Evolutionary conservation across 352 stramenopile species (phyloP), one percentile per base, ranked within the genome.

Genomic region (Phytophthora pluvialis): DNA sequence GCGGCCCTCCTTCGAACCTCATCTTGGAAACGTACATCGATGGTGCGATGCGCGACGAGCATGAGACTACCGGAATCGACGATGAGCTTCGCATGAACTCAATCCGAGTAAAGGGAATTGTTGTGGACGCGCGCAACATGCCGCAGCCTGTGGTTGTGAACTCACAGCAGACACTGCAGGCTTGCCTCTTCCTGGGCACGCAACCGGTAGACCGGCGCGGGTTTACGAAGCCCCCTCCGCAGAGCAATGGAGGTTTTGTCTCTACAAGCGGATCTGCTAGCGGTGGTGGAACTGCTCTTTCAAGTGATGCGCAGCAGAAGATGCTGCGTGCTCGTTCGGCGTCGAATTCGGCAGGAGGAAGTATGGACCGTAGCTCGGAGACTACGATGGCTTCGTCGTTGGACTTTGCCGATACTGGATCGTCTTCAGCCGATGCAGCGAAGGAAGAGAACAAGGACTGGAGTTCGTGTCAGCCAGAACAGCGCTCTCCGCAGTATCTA

Each of bases 21-120:
- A 96, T 88, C 1, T 72, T 96, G n/a, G 88, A 95, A 58, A 93
- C 88, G 29, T 96, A 91, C 45, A 94, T 96, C 45, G 86, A 95
- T 69, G 86, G 84, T 15, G 87, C 84, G 3, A 82, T 93, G 55
- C 75, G 73, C 1, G 85, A 93, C 36, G 84, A 93, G 71, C 77
- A 93, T 54, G 81, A 93, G 15, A 73, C 70, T 26, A 81, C 88
- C 61, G 78, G 74, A 4, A 78, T 93, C n/a, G 86, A 93, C 46
- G 84, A 93, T 32, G 86, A 93, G 44, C 73, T 93, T 48, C 84
- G 81, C 9, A 91, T 92, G 76, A 96, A 95, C 59, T 95, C 87
- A 36, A 94, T 96, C 32, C 84, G 86, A 16, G 87, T 95, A 2
- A 95, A 95, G 59, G 88, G 86, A 29, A 90, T 96, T 31, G 86